Base-by-base conservation (phyloP, 2,329 filamentous ascomycete genomes). In the Chalara sp. region DNA sequence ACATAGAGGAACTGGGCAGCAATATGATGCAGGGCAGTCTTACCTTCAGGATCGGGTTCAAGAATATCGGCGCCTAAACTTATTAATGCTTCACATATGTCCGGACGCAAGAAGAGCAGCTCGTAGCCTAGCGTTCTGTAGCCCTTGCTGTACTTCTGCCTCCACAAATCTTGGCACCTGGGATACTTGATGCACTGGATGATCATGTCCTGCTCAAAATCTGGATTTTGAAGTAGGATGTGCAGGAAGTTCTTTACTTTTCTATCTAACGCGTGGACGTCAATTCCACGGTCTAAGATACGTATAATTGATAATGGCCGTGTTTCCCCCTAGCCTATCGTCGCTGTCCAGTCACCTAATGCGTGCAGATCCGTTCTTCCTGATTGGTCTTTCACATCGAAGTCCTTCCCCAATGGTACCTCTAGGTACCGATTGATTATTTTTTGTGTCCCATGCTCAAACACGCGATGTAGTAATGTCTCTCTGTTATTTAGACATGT, bases 11-110 rank as follows among this genome's bases (percentile, higher is more conserved):
- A 48, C 46, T 58, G 57, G 30, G 47, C 40, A 21, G 61, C 60
- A 8, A 63, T 53, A 43, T 57, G 55, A 42, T 62, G 61, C 6
- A 60, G 49, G 4, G n/a, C n/a, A 55, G 56, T 60, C n/a, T 42
- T 46, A 10, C 60, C 60, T 44, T 52, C 49, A 30, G 56, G 54
- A 28, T 59, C 58, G 6, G 54, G 41, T 10, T 54, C 46, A 5
- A 57, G 40, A 11, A 61, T 30, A 43, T 63, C 51, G 7, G 53
- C 58, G 2, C 61, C 62, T 6, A 56, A 49, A 3, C 53, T 43
- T 2, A 65, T 32, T 3, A 66, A 49, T 13, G 31, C 49, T 13
- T 52, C 37, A 10, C 49, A n/a, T 6, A 45, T 44, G 57, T 39
- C 41, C 13, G 49, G 46, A 29, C 54, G 50, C 42, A 58, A 50